Conservation (phyloP, 2,329 filamentous ascomycete species). For the Trichoderma afroharzianum region DNA sequence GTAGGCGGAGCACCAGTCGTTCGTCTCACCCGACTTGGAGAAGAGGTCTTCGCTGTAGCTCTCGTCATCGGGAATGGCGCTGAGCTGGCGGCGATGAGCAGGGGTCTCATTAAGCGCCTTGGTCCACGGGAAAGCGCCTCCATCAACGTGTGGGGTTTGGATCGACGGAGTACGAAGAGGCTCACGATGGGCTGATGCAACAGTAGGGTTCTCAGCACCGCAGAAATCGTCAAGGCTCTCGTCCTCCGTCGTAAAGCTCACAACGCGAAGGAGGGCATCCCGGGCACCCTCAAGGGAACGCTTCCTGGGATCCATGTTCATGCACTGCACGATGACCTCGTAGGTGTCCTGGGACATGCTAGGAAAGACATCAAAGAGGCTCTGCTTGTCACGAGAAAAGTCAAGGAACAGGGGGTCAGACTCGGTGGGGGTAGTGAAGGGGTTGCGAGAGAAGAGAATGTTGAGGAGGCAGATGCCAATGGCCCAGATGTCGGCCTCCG, state of each 20-base stretch:
- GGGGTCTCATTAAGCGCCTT: constrained; percentile 79
- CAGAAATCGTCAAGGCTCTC: constrained; percentile 93
- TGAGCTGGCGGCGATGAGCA: constrained; percentile 67
- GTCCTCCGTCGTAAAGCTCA: constrained; percentile 92
- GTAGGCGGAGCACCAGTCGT: constrained; percentile 76
- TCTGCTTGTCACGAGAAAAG: constrained; percentile 89
- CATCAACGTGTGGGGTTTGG: constrained; percentile 77
- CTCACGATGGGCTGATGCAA: constrained; percentile 86
- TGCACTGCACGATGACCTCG: constrained; percentile 84
- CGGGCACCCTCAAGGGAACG: constrained; percentile 77
- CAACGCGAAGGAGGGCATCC: constrained; percentile 70
- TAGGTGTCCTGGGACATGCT: constrained; percentile 98
- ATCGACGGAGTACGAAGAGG: constrained; percentile 94
- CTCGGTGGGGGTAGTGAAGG: constrained; percentile 85
- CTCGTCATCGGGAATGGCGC: constrained; percentile 76
- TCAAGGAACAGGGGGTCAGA: constrained; percentile 92
- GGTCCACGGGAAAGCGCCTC: constrained; percentile 89
- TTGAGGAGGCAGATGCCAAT: constrained; percentile 96
- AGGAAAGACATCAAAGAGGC: constrained; percentile 95
- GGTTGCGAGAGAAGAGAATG: constrained; percentile 93
- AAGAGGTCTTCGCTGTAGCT: constrained; percentile 84
- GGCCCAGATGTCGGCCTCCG: constrained; percentile 93
- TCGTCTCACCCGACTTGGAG: constrained; percentile 67
- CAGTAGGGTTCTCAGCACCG: constrained; percentile 69
- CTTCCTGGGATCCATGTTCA: constrained; percentile 87